A percentile compares a stretch with the other conserved stretches of the same genome.
Evolutionary conservation across 805 yeast genomes (phyloP).

Genomic region (Debaryomyces maramus): DNA sequence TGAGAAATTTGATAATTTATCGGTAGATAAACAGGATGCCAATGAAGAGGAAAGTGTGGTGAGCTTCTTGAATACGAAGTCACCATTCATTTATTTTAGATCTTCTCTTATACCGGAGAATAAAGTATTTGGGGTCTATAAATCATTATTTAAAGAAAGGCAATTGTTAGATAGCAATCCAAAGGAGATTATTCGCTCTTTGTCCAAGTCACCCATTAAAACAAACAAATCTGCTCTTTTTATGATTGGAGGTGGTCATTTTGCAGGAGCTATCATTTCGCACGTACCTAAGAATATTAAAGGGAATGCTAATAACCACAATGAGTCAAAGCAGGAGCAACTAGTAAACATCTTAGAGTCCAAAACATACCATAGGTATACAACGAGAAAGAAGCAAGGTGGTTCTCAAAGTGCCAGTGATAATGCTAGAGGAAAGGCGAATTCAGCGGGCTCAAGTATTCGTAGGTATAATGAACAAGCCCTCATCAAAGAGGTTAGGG

Average conservation of each 20-base stretch:
- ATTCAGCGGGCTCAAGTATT: constrained; percentile 89
- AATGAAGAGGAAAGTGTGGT: constrained; percentile 34
- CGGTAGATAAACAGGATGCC: constrained; percentile 17
- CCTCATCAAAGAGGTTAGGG: constrained; percentile 73
- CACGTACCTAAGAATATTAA: constrained; percentile 59
- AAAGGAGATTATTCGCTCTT: constrained; percentile 41
- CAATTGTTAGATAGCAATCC: constrained; percentile 50
- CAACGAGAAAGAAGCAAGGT: constrained; percentile 96
- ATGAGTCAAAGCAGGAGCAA: constrained; percentile 54
- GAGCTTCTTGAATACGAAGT: constrained; percentile 63
- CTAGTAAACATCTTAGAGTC: constrained; percentile 67
- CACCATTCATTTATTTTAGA: constrained; percentile 65
- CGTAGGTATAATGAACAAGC: constrained; percentile 90
- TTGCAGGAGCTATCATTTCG: constrained; percentile 90
- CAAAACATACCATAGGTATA: constrained; percentile 90
- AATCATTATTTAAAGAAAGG: constrained; percentile 51
- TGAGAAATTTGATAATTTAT: constrained; percentile 12
- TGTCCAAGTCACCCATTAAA: constrained; percentile 25
- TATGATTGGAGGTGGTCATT: constrained; percentile 98
- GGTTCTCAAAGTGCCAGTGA: constrained; percentile 94
- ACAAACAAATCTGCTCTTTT: constrained; percentile 67
- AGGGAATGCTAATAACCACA: constrained; percentile 50
- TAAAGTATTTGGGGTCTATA: constrained; percentile 66
- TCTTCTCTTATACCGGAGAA: constrained; percentile 45
- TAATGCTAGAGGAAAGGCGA: constrained; percentile 90